Evolutionary conservation across 805 yeast genomes (phyloP).

Genomic region (Ogataea pignaliae): DNA sequence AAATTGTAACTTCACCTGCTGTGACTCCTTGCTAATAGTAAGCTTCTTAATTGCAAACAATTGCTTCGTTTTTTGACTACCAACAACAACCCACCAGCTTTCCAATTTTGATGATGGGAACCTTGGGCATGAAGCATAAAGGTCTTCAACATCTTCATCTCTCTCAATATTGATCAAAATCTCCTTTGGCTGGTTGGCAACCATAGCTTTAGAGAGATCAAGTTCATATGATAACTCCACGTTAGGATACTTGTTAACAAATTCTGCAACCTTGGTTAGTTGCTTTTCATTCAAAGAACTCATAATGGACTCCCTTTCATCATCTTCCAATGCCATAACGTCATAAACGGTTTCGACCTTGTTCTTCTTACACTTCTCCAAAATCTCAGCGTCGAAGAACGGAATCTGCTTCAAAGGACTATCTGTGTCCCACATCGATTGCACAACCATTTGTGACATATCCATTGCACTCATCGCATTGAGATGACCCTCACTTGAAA

Average conservation of each 20-base stretch:
- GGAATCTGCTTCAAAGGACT: slow-evolving; percentile 82
- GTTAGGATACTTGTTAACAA: slow-evolving; percentile 87
- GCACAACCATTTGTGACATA: slow-evolving; percentile 80
- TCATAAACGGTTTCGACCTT: slow-evolving; percentile 74
- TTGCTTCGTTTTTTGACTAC: slow-evolving; percentile 55
- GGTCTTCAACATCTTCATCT: slow-evolving; percentile 73
- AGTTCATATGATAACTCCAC: slow-evolving; percentile 62
- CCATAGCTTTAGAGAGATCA: slow-evolving; percentile 36
- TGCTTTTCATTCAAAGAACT: slow-evolving; percentile 43
- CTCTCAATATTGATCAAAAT: slow-evolving; percentile 50
- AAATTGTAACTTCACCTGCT: slow-evolving; percentile 49
- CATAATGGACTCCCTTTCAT: slow-evolving; percentile 55
- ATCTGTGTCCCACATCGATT: slow-evolving; percentile 80
- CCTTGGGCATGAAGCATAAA: slow-evolving; percentile 51
- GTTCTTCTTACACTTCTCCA: slow-evolving; percentile 49
- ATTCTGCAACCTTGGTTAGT: slow-evolving; percentile 69
- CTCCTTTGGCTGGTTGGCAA: slow-evolving; percentile 40
- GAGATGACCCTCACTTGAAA: slow-evolving; percentile 76
- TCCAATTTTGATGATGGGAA: slow-evolving; percentile 62
- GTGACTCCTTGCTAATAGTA: slow-evolving; percentile 46
- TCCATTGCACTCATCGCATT: slow-evolving; percentile 84
- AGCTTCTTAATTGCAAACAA: slow-evolving; percentile 72
- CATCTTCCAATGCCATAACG: slow-evolving; percentile 67
- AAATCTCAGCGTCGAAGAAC: slow-evolving; percentile 43
- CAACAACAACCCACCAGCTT: slow-evolving; percentile 86